Evolutionary conservation across 371 early-diverging fungal genomes (phyloP).

Genomic region (Basidiobolus meristosporus): DNA sequence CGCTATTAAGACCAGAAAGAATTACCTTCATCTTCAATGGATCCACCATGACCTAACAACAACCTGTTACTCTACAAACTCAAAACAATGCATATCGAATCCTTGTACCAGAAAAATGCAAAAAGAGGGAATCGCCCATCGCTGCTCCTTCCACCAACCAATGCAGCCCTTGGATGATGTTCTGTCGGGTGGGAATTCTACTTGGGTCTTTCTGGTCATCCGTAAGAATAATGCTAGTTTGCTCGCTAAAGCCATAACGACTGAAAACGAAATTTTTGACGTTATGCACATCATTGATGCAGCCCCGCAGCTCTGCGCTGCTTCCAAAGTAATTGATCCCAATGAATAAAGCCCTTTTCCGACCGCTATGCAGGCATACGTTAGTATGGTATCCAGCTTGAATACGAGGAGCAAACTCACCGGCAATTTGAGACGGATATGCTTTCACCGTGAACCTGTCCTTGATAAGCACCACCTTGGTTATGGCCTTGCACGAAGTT

Average conservation of each 20-base stretch:
- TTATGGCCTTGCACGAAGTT: no score
- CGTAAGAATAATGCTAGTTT: constrained; percentile 22
- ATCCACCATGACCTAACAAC: constrained; percentile 7
- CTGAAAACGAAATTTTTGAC: constrained; percentile 21
- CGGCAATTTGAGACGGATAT: constrained; percentile 1
- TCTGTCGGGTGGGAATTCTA: constrained; percentile 24
- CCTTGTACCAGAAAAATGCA: constrained; percentile 34
- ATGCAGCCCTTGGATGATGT: constrained; percentile 31
- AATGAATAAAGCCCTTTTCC: constrained; percentile 67
- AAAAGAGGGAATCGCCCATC: constrained; percentile 36
- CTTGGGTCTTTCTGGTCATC: constrained; percentile 29
- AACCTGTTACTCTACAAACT: no score
- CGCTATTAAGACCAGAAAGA: no score
- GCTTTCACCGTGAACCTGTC: not conserved
- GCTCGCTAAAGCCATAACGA: constrained; percentile 16
- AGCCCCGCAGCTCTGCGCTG: constrained; percentile 24
- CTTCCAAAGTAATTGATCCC: constrained; percentile 76
- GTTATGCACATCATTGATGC: constrained; percentile 39
- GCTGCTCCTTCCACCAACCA: constrained; percentile 34
- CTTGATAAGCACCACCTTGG: not conserved
- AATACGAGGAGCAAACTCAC: constrained; percentile 1
- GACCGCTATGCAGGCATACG: constrained; percentile 7
- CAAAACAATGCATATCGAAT: no score
- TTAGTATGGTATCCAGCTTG: not conserved
- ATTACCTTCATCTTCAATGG: constrained; percentile 8